Base-by-base conservation (phyloP, 331 rosid genomes). In the Acacia pycnantha region DNA sequence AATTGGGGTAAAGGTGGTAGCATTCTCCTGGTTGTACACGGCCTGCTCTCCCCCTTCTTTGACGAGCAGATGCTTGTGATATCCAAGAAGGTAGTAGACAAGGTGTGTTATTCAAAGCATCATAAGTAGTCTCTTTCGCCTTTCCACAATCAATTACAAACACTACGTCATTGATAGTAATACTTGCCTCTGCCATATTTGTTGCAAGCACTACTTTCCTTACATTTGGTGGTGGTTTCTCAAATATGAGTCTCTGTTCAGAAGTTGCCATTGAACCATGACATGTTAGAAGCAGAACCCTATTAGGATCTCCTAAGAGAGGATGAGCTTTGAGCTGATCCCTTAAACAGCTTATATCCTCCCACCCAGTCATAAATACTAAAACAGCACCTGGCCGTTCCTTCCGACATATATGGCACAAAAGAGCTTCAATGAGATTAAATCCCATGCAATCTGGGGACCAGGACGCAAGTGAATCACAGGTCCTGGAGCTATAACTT, bases 101-200 rank as follows among this genome's bases (percentile, higher is more conserved):
- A 71, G 98, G 97, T 4, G 98, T 95, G 82, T 95, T 95, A 84
- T 95, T 95, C 89, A 95, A 89, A 74, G 98, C 98, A 86, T 95
- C 98, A 86, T 95, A 93, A 16, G 97, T 88, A 79, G 98, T 93
- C 91, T 95, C 98, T 89, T 95, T 95, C 19, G 98, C 98, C 84
- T 95, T 95, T 84, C 98, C 98, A 61, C 98, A 93, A 84, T 95
- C 98, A 83, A 95, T 88, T 78, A 95, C 98, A 88, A 93, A 95
- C 77, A 95, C 95, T 44, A 95, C 40, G 58, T 95, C 98, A 82
- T 95, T 95, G 89, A 93, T 95, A 40, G 98, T 95, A 85, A 95
- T 95, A 86, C 98, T 91, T 73, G 98, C 98, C 90, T 95, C 98
- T 58, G 98, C 98, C 97, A 95, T 95, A 87, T 95, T 95, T 70